Evolutionary conservation across 345 rosid species (phyloP), one percentile per base, ranked within the genome.

Genomic region (Sonneratia alba): DNA sequence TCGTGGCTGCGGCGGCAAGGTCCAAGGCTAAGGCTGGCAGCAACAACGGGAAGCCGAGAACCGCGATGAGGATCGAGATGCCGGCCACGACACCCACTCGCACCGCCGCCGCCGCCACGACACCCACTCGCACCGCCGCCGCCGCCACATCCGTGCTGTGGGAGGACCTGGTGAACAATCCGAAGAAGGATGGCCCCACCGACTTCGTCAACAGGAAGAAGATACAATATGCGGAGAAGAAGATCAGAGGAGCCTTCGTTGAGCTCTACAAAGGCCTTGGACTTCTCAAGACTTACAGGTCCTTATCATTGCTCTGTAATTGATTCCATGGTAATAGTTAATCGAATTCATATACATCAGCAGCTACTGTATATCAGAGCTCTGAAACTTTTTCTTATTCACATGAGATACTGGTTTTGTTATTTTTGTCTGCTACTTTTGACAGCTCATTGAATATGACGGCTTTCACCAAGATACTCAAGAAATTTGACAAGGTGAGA

Each of bases 401-500:
- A 59, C 7, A 19, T 22, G 64, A 22, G 32, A 12, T n/a, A 3
- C 27, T 15, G 19, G 7, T 3, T 62, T 34, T 62, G 38, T 45
- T 4, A 42, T 61, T 10, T 47, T 4, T 22, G 19, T 53, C 59
- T 36, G 24, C 59, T 24, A 51, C 53, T 59, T 76, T 40, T 66
- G 45, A 77, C 94, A 95, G 99, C 84, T 88, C 97, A 34, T 72
- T 95, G 59, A 95, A 95, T 71, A 92, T 92, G 96, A 78, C 85
- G 83, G 98, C 99, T 22, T 95, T 92, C 66, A 80, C 88, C 3
- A 95, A 95, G 78, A 95, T 95, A 73, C 81, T 95, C 59, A 95
- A 95, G 86, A 95, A 95, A 84, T 95, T 95, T 74, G 97, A 95
- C 79, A 95, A 95, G 99, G 99, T 92, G 83, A 68, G 72, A 61